A percentile compares a stretch with the other conserved stretches of the same genome.
These are phyloP conservation scores for Salvia splendens DNA, from an alignment of 257 asterid species.

Conservation along the genomic window DNA sequence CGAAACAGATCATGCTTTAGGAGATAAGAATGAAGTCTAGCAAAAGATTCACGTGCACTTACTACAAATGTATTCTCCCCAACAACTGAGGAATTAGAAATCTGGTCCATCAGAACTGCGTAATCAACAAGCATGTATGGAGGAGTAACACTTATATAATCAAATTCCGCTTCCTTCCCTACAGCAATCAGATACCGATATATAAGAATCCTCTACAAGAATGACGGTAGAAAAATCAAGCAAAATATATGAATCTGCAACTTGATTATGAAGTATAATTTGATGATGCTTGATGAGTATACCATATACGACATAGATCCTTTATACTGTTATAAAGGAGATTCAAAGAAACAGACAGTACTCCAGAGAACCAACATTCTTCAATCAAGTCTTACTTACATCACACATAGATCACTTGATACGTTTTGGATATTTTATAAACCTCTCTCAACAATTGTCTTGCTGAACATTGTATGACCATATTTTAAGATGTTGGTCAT, in stretches of 20 bases:
- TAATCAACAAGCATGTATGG: constrained; percentile 91
- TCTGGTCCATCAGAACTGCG: constrained; percentile 71
- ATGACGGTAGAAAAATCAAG: background rate
- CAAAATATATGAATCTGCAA: background rate
- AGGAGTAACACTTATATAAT: constrained; percentile 90
- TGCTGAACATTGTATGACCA: background rate
- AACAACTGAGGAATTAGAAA: constrained; percentile 66
- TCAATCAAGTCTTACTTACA: background rate
- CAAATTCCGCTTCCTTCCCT: constrained; percentile 71
- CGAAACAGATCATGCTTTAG: constrained; percentile 1
- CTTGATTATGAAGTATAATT: background rate
- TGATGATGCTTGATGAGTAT: background rate
- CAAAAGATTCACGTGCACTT: constrained; percentile 34
- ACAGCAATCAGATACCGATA: constrained; percentile 26
- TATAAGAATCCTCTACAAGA: constrained; percentile 28
- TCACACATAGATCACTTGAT: background rate
- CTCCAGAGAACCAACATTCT: background rate
- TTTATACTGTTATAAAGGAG: background rate
- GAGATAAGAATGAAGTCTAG: constrained; percentile 1
- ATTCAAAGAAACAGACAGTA: background rate
- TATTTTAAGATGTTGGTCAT: background rate
- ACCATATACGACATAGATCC: too few species aligned
- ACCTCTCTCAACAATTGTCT: background rate
- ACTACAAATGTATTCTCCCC: constrained; percentile 89
- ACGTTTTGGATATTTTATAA: background rate